These are phyloP conservation scores for Graphilbum sp. DNA, from an alignment of 2,329 filamentous ascomycete genomes.

Conservation along the genomic window DNA sequence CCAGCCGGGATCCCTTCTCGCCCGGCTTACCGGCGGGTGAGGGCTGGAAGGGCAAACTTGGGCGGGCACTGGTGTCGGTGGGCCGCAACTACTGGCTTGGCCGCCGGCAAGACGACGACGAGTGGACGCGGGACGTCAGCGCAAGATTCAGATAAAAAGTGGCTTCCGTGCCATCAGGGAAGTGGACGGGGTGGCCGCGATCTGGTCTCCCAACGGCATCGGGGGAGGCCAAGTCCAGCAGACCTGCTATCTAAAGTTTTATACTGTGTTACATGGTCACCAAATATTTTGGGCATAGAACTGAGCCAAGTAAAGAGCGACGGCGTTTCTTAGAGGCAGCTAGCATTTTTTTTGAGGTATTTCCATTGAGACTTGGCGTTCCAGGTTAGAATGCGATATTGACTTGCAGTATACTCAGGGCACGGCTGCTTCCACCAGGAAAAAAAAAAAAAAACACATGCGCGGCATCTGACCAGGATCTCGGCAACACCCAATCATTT, in stretches of 20 bases:
- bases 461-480: background rate
- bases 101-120: conserved; percentile 39
- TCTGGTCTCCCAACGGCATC: too few species aligned
- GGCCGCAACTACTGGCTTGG: conserved; percentile 72
- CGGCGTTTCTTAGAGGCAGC: background rate
- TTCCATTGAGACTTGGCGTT: too few species aligned
- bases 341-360: background rate
- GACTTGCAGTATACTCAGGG: too few species aligned
- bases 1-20: conserved; percentile 41
- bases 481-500: too few species aligned
- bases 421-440: too few species aligned
- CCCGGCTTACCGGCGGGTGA: conserved; percentile 54
- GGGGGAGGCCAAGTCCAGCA: too few species aligned
- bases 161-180: background rate
- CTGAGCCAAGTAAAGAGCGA: background rate
- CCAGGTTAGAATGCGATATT: background rate
- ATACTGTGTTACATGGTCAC: too few species aligned
- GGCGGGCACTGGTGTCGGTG: conserved; percentile 60
- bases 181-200: too few species aligned
- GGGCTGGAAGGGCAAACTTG: conserved; percentile 64
- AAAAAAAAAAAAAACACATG: too few species aligned
- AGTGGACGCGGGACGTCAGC: conserved; percentile 49
- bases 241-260: too few species aligned
- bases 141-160: conserved; percentile 14
- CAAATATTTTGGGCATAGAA: background rate